Base-by-base conservation (phyloP, 1,284 basidiomycete genomes). In the Ustilago xerochloae region DNA sequence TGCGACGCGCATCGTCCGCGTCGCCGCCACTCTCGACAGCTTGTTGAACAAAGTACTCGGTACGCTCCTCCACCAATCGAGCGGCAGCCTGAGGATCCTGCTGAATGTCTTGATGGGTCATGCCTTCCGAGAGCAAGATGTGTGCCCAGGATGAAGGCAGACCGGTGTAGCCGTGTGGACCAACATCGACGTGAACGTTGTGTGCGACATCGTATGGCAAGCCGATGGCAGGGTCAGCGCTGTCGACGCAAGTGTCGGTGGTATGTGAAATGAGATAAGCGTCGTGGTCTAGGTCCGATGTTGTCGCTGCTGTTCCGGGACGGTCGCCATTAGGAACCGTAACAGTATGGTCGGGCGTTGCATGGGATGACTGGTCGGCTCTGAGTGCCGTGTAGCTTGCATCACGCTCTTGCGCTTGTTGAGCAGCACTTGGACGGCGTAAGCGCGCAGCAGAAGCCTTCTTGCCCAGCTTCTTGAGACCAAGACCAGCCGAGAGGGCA, bases 151-250 rank as follows among this genome's bases (percentile, higher is more conserved):
- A 77, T 9, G 51, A 49, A 6, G 78, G 78, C 18, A 80, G 39
- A 3, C 78, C 78, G 0, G 77, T 78, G 41, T 77, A 78, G 30
- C 78, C 78, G 18, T 74, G 63, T 24, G 78, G 78, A 20, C 77
- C 76, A 22, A 80, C 47, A 28, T 80, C 77, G 36, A 80, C 78
- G 52, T 80, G 78, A 4, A 80, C 78, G 26, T 80, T 80, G 66
- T 80, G 78, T 2, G 68, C 43, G 54, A 80, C 77, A 39, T 72
- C 56, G 52, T 62, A 79, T 13, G 78, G 78, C 13, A 79, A 57
- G 15, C 78, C 63, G 38, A 80, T 80, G n/a, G 46, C 52, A 4
- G 78, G 67, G 38, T 80, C 78, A 15, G 67, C 65, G 39, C 56
- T 32, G 39, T 71, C 58, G 10, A 60, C 52, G 22, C 63, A 75